These are phyloP conservation scores for Plenodomus tracheiphilus DNA, from an alignment of 2,329 filamentous ascomycete species.

Conservation along the genomic window DNA sequence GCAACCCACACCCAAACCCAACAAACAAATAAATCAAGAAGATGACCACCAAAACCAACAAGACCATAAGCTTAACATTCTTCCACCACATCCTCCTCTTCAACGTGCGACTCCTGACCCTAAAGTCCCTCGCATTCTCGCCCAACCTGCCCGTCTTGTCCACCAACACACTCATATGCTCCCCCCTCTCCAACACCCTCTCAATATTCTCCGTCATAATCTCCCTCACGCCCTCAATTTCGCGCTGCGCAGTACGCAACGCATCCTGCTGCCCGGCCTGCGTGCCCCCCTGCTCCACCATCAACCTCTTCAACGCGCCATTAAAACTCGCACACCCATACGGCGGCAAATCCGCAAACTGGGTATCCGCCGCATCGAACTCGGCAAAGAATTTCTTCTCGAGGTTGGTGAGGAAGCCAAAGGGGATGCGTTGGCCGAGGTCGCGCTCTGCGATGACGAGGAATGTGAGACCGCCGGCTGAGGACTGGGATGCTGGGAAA, in stretches of 20 bases:
- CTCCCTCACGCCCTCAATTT: slow-evolving; percentile 89
- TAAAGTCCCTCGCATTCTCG: slow-evolving; percentile 85
- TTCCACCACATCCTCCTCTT: slow-evolving; percentile 99
- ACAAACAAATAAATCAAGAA: slow-evolving; percentile 73
- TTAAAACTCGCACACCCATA: slow-evolving; percentile 94
- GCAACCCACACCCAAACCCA: slow-evolving; percentile 72
- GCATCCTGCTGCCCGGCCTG: slow-evolving; percentile 73
- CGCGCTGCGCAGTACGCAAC: slow-evolving; percentile 77
- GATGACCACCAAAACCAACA: slow-evolving; percentile 72
- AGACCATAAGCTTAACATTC: slow-evolving; percentile 91
- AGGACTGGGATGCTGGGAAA: slow-evolving; percentile 55
- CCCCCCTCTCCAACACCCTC: slow-evolving; percentile 79
- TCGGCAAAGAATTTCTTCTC: slow-evolving; percentile 81
- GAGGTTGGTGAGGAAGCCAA: slow-evolving; percentile 88
- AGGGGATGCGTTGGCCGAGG: slow-evolving; percentile 85
- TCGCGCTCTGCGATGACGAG: slow-evolving; percentile 82
- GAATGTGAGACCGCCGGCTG: slow-evolving; percentile 84
- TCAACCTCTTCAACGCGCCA: slow-evolving; percentile 70
- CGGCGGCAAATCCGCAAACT: slow-evolving; percentile 78
- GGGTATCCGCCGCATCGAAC: slow-evolving; percentile 67
- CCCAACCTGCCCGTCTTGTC: slow-evolving; percentile 95
- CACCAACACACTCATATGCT: slow-evolving; percentile 89
- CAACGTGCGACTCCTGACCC: slow-evolving; percentile 81
- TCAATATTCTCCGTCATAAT: slow-evolving; percentile 98
- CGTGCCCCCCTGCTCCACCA: slow-evolving; percentile 83